These are phyloP conservation scores for Candida broadrunensis DNA, from an alignment of 805 yeast species.

Conservation along the genomic window DNA sequence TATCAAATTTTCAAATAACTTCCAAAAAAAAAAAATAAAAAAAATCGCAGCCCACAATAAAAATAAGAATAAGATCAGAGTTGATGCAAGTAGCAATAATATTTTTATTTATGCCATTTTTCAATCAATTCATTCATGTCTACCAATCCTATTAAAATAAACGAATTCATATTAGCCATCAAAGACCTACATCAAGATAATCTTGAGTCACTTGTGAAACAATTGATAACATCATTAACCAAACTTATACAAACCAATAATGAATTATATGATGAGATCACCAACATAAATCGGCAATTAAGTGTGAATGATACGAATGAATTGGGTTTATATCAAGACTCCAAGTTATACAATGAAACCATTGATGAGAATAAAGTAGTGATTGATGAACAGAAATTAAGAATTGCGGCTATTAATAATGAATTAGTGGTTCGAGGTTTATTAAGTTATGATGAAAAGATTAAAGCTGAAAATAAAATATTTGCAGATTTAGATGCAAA, in stretches of 20 bases:
- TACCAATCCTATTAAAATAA: slow-evolving; percentile 21
- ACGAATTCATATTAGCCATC: slow-evolving; percentile 53
- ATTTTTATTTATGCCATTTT: no score
- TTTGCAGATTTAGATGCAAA: slow-evolving; percentile 1
- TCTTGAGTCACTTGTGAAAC: slow-evolving; percentile 12
- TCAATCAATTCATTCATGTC: no score
- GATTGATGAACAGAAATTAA: slow-evolving; percentile 46
- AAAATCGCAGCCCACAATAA: no score
- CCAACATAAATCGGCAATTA: slow-evolving; percentile 9
- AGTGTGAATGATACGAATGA: slow-evolving; percentile 12
- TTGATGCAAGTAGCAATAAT: no score
- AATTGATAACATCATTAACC: slow-evolving; percentile 35
- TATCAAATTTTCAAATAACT: no score
- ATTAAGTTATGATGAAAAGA: slow-evolving; percentile 2
- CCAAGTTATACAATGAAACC: slow-evolving; percentile 51
- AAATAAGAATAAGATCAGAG: no score
- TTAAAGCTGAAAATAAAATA: slow-evolving; percentile 2
- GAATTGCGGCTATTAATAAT: slow-evolving; percentile 42
- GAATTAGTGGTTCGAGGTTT: slow-evolving; percentile 48
- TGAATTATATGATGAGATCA: slow-evolving; percentile 42
- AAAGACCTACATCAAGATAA: slow-evolving; percentile 47
- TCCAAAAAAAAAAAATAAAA: no score
- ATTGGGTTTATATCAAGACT: slow-evolving; percentile 40
- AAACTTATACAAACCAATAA: slow-evolving; percentile 53
- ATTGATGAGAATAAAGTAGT: slow-evolving; percentile 55